phyloP scores from a whole-genome alignment of 345 rosid genomes.

The Pistacia vera region DNA sequence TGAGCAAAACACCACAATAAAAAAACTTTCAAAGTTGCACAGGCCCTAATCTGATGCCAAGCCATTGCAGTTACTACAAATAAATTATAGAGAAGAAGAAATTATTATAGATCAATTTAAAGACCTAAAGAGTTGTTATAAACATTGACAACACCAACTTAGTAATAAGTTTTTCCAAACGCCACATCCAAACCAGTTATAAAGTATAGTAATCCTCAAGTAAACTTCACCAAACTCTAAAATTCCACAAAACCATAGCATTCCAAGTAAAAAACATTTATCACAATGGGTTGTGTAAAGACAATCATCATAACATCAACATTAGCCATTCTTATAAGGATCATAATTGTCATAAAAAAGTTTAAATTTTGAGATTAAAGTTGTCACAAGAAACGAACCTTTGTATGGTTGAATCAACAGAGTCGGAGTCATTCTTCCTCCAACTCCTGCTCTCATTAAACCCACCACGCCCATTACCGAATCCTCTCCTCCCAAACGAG shows the following conservation, averaged over 20 bases:
- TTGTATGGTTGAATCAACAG: conserved; percentile 16
- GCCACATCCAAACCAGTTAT: too few species aligned
- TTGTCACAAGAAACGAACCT: conserved; percentile 19
- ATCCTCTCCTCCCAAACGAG: conserved; percentile 40
- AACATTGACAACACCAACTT: background rate
- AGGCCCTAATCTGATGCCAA: background rate
- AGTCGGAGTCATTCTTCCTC: conserved; percentile 53
- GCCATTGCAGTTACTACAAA: background rate
- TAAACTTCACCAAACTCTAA: too few species aligned
- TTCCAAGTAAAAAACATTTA: too few species aligned
- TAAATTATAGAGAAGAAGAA: background rate
- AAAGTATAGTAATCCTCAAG: too few species aligned
- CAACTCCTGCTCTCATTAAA: conserved; percentile 41
- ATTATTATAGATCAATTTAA: background rate
- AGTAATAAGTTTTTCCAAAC: background rate
- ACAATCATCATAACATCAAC: too few species aligned
- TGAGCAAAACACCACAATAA: background rate
- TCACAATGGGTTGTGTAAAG: too few species aligned
- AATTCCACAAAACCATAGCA: too few species aligned
- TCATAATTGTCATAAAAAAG: too few species aligned
- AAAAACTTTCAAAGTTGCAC: background rate
- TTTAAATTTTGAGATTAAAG: too few species aligned
- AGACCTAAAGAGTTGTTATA: background rate
- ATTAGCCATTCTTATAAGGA: background rate
- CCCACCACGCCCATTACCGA: conserved; percentile 42